Percentiles rank a stretch among this genome's conserved stretches.
Evolutionary conservation across 2,329 filamentous ascomycete species (phyloP).

Genomic region (Ophiobolus disseminans): DNA sequence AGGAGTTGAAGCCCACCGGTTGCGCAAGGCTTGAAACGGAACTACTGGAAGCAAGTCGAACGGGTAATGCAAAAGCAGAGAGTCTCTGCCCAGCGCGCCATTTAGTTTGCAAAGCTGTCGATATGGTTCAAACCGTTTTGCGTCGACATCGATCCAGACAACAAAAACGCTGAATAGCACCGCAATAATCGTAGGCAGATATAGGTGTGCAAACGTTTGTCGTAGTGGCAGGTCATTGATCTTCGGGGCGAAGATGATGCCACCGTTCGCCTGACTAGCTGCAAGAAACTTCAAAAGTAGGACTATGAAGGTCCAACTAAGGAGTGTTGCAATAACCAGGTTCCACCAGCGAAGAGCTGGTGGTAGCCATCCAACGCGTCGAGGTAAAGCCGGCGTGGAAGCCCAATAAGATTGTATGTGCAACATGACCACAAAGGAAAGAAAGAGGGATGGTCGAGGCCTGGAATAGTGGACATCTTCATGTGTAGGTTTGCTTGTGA

Average conservation of each 20-base stretch:
- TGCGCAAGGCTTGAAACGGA: slow-evolving; percentile 48
- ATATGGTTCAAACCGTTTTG: slow-evolving; percentile 65
- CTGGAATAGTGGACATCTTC: too few relatives aligned
- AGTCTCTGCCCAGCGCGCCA: slow-evolving; percentile 54
- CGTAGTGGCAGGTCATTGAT: slow-evolving; percentile 49
- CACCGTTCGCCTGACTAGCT: slow-evolving; percentile 51
- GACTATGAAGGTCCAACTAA: slow-evolving; percentile 43
- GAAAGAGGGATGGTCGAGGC: too few relatives aligned
- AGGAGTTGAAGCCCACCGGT: too few relatives aligned
- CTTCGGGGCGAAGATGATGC: slow-evolving; percentile 47
- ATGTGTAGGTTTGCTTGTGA: too few relatives aligned
- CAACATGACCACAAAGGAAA: too few relatives aligned
- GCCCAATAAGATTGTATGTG: too few relatives aligned
- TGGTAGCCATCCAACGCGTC: neutral
- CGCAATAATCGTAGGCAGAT: slow-evolving; percentile 58
- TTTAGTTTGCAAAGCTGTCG: slow-evolving; percentile 58
- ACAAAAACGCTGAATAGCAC: slow-evolving; percentile 63
- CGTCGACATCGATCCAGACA: slow-evolving; percentile 66
- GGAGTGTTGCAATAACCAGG: slow-evolving; percentile 8
- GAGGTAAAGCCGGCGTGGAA: too few relatives aligned
- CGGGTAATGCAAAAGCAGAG: slow-evolving; percentile 62
- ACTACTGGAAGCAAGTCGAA: slow-evolving; percentile 55
- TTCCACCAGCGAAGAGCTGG: slow-evolving; percentile 13
- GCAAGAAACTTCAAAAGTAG: slow-evolving; percentile 55
- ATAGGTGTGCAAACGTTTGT: slow-evolving; percentile 56